Base-by-base conservation (phyloP, 768 basidiomycete genomes). In the Clitopilus passeckerianus region DNA sequence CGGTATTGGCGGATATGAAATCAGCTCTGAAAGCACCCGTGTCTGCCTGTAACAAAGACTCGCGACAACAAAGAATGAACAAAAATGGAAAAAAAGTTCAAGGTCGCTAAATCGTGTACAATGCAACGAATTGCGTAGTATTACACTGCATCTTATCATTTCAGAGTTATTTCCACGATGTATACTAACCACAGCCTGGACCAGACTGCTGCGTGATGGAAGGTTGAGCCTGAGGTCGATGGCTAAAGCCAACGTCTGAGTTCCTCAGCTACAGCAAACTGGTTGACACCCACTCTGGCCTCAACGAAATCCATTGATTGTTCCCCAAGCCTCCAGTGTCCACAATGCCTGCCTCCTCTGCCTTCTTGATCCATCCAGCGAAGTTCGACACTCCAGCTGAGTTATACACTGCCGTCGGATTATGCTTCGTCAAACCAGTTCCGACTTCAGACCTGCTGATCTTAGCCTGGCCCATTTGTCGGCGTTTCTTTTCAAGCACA, bases 331-430 rank as follows among this genome's bases (percentile, higher is more conserved):
- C 69, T 15, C 68, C 67, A 22, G 60, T 56, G 9, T 57, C 57
- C 20, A 71, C 61, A 34, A 72, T 60, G n/a, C 64, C 66, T 16
- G 62, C 64, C 9, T 62, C 59, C 37, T 59, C 63, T 9, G 71
- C 71, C 57, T 67, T 52, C n/a, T 60, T 23, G 6, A 68, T 62
- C 33, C 66, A 72, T 18, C 64, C 58, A 6, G 61, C 57, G 43
- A 72, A 72, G 15, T 57, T 67, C 16, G 60, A 55, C 12, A 68
- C 66, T 14, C 62, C 64, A 14, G 67, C 68, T 20, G 57, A 61
- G 15, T 53, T 50, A 60, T 71, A 71, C 6, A 65, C 43, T 18
- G 54, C 18, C 46, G 6, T 7, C 10, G 46, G 46, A 23, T 61
- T 62, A 23, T 65, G 7, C 57, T 66, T 64, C 5, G 65, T 54